Conservation (phyloP, 495 filamentous ascomycete species). For the Penicillium alfredii region DNA sequence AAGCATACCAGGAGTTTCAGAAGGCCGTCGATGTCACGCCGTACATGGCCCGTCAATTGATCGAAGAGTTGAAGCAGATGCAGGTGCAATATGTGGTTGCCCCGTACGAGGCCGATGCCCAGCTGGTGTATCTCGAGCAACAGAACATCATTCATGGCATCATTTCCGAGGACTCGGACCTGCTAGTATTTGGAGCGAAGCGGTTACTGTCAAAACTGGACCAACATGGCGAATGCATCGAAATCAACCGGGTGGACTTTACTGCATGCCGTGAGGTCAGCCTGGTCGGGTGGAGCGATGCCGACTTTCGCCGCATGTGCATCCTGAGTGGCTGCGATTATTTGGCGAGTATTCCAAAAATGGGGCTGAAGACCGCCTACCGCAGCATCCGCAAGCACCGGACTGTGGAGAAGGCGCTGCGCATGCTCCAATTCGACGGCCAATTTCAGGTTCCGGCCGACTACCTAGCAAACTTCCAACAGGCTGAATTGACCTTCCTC, state of each 20-base stretch:
- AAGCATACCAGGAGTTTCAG: conserved; percentile 82
- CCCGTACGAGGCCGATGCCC: conserved; percentile 95
- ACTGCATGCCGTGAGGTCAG: conserved; percentile 81
- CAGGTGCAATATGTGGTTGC: conserved; percentile 86
- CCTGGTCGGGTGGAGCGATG: conserved; percentile 85
- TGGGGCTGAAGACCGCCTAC: conserved; percentile 93
- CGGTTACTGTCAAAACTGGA: conserved; percentile 90
- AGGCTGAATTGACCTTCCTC: conserved; percentile 87
- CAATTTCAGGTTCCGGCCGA: conserved; percentile 69
- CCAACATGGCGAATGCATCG: conserved; percentile 85
- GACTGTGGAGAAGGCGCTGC: conserved; percentile 73
- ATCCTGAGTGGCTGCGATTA: conserved; percentile 99
- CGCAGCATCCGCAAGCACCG: conserved; percentile 84
- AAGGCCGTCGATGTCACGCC: conserved; percentile 96
- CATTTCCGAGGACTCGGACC: conserved; percentile 93
- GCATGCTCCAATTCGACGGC: conserved; percentile 79
- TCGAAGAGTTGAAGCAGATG: conserved; percentile 79
- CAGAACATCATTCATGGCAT: conserved; percentile 78
- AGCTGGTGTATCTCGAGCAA: conserved; percentile 88
- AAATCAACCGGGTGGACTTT: conserved; percentile 84
- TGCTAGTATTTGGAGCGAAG: conserved; percentile 91
- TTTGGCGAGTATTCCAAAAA: conserved; percentile 68
- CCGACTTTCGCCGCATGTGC: conserved; percentile 89
- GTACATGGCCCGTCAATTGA: conserved; percentile 86
- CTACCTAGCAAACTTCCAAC: conserved; percentile 71